phyloP scores from a whole-genome alignment of 2,329 filamentous ascomycete species.

The Ascochyta pisi region DNA sequence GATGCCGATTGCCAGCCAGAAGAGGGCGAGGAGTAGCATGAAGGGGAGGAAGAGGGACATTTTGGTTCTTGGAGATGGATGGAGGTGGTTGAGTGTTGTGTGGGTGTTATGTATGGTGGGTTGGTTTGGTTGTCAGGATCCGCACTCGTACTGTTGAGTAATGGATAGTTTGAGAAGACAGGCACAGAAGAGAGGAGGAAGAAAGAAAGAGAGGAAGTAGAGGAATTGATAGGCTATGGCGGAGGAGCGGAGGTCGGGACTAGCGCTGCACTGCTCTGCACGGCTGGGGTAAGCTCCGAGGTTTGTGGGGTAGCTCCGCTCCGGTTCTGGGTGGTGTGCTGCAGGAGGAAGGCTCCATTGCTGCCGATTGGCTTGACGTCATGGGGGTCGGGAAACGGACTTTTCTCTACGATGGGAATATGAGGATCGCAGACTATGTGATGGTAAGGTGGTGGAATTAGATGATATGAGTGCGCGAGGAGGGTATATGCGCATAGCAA shows the following conservation, averaged over 20 bases:
- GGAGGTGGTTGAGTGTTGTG: not conserved
- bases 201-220: not conserved
- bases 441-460: not conserved
- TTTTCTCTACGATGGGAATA: no score
- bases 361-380: slow-evolving; percentile 10
- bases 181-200: not conserved
- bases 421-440: no score
- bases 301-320: slow-evolving; percentile 22
- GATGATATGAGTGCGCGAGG: not conserved
- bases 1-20: slow-evolving; percentile 26
- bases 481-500: not conserved
- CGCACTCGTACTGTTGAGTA: not conserved
- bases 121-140: not conserved
- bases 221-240: slow-evolving; percentile 2
- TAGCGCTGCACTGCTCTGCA: slow-evolving; percentile 2
- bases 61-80: not conserved
- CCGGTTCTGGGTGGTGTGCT: not conserved
- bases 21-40: slow-evolving; percentile 23
- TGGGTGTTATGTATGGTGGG: not conserved
- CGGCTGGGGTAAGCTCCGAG: slow-evolving; percentile 11
- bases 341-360: not conserved
- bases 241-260: slow-evolving; percentile 21
- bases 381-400: no score
- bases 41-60: slow-evolving; percentile 23
- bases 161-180: not conserved